Percentiles rank a stretch among this genome's conserved stretches.
phyloP scores from a whole-genome alignment of 2,329 filamentous ascomycete species.

The Alternaria angustiovoidea region DNA sequence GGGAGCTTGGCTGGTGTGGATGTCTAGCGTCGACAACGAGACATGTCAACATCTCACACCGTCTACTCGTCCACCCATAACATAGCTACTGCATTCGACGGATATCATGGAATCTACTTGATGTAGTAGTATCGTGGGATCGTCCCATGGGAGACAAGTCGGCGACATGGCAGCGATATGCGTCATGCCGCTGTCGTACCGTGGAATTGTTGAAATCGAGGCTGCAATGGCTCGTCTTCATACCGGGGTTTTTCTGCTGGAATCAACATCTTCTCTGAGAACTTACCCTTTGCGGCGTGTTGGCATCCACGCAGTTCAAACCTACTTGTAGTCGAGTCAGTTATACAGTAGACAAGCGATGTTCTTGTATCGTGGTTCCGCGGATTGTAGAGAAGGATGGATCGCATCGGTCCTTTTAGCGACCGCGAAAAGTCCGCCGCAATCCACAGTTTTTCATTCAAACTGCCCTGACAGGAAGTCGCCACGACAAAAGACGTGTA shows the following conservation, averaged over 20 bases:
- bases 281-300: constrained; percentile 6
- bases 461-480: constrained; percentile 19
- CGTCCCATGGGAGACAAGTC: constrained; percentile 7
- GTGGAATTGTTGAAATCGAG: constrained; percentile 13
- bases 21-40: constrained; percentile 8
- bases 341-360: not conserved
- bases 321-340: constrained; percentile 9
- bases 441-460: constrained; percentile 17
- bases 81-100: constrained; percentile 9
- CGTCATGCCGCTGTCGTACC: constrained; percentile 17
- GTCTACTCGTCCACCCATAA: constrained; percentile 8
- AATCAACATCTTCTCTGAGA: not conserved
- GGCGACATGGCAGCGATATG: constrained; percentile 5
- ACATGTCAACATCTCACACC: constrained; percentile 12
- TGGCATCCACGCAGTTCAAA: not conserved
- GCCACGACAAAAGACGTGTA: constrained; percentile 13
- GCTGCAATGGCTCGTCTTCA: constrained; percentile 7
- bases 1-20: constrained; percentile 8
- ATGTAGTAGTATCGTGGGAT: constrained; percentile 8
- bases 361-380: constrained; percentile 9
- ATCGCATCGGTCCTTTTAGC: constrained; percentile 16
- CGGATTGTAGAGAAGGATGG: constrained; percentile 3
- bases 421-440: constrained; percentile 21
- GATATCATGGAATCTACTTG: constrained; percentile 4
- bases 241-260: constrained; percentile 12